These are phyloP conservation scores for Sphaerostilbella broomeana DNA, from an alignment of 2,329 filamentous ascomycete genomes.

Conservation along the genomic window DNA sequence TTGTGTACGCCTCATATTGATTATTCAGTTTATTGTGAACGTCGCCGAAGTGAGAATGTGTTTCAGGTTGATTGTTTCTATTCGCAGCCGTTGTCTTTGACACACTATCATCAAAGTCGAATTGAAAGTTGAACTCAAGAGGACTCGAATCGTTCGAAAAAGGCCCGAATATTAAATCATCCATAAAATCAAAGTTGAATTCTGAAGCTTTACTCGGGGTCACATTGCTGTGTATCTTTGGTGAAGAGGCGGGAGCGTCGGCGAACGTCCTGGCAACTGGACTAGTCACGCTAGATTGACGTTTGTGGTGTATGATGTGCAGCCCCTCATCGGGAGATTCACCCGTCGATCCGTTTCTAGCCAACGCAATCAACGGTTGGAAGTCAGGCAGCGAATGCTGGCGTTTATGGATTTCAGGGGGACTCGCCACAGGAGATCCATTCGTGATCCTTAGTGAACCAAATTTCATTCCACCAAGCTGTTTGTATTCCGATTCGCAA, in stretches of 20 bases:
- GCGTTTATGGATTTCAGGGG: slow-evolving; percentile 1
- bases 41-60: too few species aligned
- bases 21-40: neutral
- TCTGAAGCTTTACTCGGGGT: neutral
- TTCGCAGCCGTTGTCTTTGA: too few species aligned
- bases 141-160: slow-evolving; percentile 3
- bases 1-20: too few species aligned
- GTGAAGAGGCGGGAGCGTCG: neutral
- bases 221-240: neutral
- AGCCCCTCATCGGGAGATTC: slow-evolving; percentile 1
- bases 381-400: neutral
- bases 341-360: neutral
- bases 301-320: slow-evolving; percentile 4
- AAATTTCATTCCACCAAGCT: slow-evolving; percentile 56
- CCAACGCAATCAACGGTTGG: slow-evolving; percentile 2
- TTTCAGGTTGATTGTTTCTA: too few species aligned
- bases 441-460: slow-evolving; percentile 58
- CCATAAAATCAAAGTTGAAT: neutral
- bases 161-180: slow-evolving; percentile 5
- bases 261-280: slow-evolving; percentile 11
- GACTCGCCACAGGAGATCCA: slow-evolving; percentile 45
- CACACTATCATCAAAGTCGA: too few species aligned
- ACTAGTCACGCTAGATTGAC: neutral
- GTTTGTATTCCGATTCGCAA: slow-evolving; percentile 50
- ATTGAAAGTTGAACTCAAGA: neutral